Percentiles rank a stretch among this genome's conserved stretches.
phyloP scores from a whole-genome alignment of 805 yeast genomes.

The Dipodascopsis uninucleata region DNA sequence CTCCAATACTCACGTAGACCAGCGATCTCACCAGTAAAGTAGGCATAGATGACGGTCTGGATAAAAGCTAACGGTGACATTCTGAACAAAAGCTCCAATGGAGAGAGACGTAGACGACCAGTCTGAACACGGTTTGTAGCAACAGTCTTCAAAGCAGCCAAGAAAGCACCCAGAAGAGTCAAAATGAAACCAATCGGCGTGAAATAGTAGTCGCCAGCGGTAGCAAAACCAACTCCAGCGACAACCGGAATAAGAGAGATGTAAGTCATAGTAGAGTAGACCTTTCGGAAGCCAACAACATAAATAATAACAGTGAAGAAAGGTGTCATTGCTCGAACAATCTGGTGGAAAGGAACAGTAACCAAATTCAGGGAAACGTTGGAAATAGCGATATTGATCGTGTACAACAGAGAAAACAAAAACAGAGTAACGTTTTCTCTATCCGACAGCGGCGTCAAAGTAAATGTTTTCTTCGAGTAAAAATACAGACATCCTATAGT shows the following conservation, averaged over 20 bases:
- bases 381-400: conserved; percentile 33
- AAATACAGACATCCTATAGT: conserved; percentile 30
- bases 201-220: conserved; percentile 33
- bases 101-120: conserved; percentile 31
- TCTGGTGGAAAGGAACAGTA: conserved; percentile 34
- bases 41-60: conserved; percentile 31
- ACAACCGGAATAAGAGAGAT: conserved; percentile 32
- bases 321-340: conserved; percentile 34
- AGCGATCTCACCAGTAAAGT: conserved; percentile 30
- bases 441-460: conserved; percentile 29
- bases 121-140: conserved; percentile 33
- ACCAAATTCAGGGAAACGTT: conserved; percentile 33
- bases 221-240: conserved; percentile 33
- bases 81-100: conserved; percentile 32
- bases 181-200: conserved; percentile 32
- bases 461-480: conserved; percentile 28
- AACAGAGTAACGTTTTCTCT: conserved; percentile 30
- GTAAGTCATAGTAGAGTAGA: conserved; percentile 31
- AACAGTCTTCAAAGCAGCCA: conserved; percentile 33
- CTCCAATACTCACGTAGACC: conserved; percentile 22
- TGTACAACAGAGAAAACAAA: conserved; percentile 31
- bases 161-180: conserved; percentile 32
- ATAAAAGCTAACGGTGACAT: conserved; percentile 33
- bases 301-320: conserved; percentile 32
- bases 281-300: conserved; percentile 29